Conservation (phyloP, 2,329 filamentous ascomycete species). For the Aciculosporium take region DNA sequence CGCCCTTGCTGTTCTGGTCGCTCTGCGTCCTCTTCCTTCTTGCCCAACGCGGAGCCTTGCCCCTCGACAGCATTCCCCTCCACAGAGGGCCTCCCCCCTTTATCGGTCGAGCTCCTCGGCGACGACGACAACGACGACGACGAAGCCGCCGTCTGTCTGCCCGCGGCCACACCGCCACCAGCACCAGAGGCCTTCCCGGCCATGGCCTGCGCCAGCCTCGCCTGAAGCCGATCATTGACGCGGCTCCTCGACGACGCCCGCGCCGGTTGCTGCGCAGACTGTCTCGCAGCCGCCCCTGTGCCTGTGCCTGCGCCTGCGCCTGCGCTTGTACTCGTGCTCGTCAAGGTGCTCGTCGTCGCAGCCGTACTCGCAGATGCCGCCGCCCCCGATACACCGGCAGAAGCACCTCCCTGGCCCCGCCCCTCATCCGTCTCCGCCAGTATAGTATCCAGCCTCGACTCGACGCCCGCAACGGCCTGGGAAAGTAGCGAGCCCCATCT, state of each 20-base stretch:
- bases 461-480: conserved; percentile 83
- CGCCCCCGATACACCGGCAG: background rate
- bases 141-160: too few species aligned
- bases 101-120: conserved; percentile 24
- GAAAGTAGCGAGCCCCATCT: conserved; percentile 71
- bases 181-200: conserved; percentile 45
- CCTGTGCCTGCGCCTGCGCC: too few species aligned
- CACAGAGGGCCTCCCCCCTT: conserved; percentile 14
- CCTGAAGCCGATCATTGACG: conserved; percentile 72
- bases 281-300: conserved; percentile 14
- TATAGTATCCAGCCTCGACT: conserved; percentile 84
- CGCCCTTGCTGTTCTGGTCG: conserved; percentile 15
- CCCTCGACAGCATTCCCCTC: too few species aligned
- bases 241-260: conserved; percentile 41
- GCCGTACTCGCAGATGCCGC: background rate
- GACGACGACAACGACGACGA: too few species aligned
- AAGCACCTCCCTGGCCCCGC: conserved; percentile 15
- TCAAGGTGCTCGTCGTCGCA: background rate
- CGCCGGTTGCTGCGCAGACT: conserved; percentile 8
- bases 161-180: too few species aligned
- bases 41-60: too few species aligned
- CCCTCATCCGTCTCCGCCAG: conserved; percentile 59
- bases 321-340: too few species aligned
- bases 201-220: conserved; percentile 76
- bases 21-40: too few species aligned